Conservation (phyloP, 140 eudicot genomes). For the Cichorium intybus region DNA sequence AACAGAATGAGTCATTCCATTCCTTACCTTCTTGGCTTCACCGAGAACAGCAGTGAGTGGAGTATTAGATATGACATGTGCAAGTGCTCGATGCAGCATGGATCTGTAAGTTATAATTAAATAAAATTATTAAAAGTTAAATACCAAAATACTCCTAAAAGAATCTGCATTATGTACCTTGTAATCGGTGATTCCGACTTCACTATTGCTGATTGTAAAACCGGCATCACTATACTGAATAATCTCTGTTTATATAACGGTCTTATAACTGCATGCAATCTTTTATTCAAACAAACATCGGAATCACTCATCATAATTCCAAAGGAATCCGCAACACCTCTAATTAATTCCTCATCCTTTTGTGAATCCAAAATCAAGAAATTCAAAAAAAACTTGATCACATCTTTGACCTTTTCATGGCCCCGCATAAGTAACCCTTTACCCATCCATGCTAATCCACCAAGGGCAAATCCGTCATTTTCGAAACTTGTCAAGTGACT, state of each 20-base stretch:
- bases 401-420: constrained; percentile 77
- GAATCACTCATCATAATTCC: constrained; percentile 77
- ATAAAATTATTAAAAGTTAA: not conserved
- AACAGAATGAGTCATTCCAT: constrained; percentile 9
- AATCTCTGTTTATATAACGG: constrained; percentile 92
- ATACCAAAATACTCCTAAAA: not conserved
- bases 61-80: constrained; percentile 65
- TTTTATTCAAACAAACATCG: constrained; percentile 69
- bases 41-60: constrained; percentile 66
- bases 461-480: constrained; percentile 35
- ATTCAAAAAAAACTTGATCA: constrained; percentile 53
- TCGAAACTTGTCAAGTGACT: not conserved
- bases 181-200: constrained; percentile 45
- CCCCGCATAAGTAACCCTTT: constrained; percentile 98
- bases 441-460: constrained; percentile 93
- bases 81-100: constrained; percentile 74
- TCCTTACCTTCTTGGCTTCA: constrained; percentile 70
- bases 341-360: constrained; percentile 44
- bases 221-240: constrained; percentile 67
- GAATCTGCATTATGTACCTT: constrained; percentile 49
- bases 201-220: constrained; percentile 44
- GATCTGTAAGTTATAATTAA: constrained; percentile 39
- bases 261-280: constrained; percentile 56
- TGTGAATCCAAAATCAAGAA: constrained; percentile 35
- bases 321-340: constrained; percentile 80